These are phyloP conservation scores for Jamesozyma rosinii DNA, from an alignment of 805 yeast species.

Conservation along the genomic window DNA sequence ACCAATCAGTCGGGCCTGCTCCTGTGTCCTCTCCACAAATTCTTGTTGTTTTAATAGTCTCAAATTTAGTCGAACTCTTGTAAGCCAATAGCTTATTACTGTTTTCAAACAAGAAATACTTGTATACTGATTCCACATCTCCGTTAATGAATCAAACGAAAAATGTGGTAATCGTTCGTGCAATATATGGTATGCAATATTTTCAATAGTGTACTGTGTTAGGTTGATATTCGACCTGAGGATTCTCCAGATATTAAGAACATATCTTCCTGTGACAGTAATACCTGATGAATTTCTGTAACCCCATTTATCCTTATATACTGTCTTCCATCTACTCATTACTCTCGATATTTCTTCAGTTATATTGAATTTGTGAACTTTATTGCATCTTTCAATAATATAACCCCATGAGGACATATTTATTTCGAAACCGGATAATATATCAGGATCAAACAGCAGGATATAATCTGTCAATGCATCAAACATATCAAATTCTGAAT, in stretches of 20 bases:
- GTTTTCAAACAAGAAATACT: constrained; percentile 29
- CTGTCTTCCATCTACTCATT: constrained; percentile 38
- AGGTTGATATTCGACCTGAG: constrained; percentile 55
- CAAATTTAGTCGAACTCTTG: constrained; percentile 34
- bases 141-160: constrained; percentile 39
- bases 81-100: constrained; percentile 40
- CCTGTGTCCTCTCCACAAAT: constrained; percentile 59
- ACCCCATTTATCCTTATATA: constrained; percentile 68
- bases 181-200: constrained; percentile 56
- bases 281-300: constrained; percentile 66
- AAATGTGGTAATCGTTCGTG: constrained; percentile 63
- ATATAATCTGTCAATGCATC: constrained; percentile 47
- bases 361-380: constrained; percentile 42
- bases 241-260: constrained; percentile 77
- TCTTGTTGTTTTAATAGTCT: constrained; percentile 53
- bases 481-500: constrained; percentile 52
- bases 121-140: constrained; percentile 33
- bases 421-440: constrained; percentile 77
- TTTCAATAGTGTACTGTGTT: constrained; percentile 65
- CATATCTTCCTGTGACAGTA: constrained; percentile 68
- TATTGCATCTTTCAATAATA: constrained; percentile 52
- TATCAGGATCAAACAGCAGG: constrained; percentile 71
- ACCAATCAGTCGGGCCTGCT: constrained; percentile 78
- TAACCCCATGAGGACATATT: constrained; percentile 86
- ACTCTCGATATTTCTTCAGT: constrained; percentile 56